Base-by-base conservation (phyloP, 371 early-diverging fungal genomes). In the Saksenaea vasiformis region DNA sequence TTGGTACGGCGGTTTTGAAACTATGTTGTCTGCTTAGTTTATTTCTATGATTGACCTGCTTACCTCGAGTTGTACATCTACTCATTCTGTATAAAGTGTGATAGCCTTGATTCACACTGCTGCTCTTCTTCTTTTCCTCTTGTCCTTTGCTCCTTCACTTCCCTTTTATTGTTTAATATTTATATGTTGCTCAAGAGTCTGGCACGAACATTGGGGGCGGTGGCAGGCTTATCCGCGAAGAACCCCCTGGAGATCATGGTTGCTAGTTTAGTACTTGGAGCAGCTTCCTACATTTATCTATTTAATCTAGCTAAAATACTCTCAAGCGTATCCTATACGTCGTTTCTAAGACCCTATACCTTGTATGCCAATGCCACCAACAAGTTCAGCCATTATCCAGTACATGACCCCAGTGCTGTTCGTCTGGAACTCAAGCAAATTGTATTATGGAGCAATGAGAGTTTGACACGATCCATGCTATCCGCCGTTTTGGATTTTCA, bases 201-300 rank as follows among this genome's bases (percentile, higher is more conserved):
- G 19, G 22, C 10, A 9, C 51, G 51, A 47, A 47, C 51, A 3
- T 47, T 47, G 22, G 24, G 26, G 51, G 51, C 51, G 19, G 26
- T 47, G 51, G 51, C 22, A 47, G 51, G 51, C 51, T 22, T 81
- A 5, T 71, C 82, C 0, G 69, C 77, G 47, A 75, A 79, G 14
- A 87, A 89, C 72, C 94, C 94, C 31, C 91, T 95, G 61, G 95
- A 95, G 77, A 89, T 87, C 73, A 91, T 95, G 64, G 87, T 88
- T 56, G 74, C 84, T 63, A 87, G 87, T 63, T 76, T 93, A 55
- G 82, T 93, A 39, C 64, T 91, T 34, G 91, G 92, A 8, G 87
- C 90, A 14, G 88, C 87, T 65, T 81, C 85, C 51, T 93, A 92
- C 71, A 88, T 93, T 66, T 88, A 88, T 34, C 79, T 94, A 24